Base-by-base conservation (phyloP, 2,329 filamentous ascomycete genomes). In the Ceratocystis diversiconidia region DNA sequence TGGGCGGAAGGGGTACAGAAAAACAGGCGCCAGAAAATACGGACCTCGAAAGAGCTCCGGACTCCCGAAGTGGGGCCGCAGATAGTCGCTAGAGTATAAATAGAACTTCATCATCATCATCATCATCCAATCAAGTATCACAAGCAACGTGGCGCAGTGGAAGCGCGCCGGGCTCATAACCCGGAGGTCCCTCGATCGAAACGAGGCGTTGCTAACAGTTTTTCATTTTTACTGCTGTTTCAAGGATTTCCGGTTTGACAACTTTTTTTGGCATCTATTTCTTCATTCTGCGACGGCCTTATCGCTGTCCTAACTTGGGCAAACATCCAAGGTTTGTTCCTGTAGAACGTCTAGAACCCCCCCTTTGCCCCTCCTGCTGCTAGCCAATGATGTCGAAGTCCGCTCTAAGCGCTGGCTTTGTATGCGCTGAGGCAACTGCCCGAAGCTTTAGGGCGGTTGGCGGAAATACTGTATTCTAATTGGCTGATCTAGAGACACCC, bases 111-210 rank as follows among this genome's bases (percentile, higher is more conserved):
- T n/a, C n/a, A n/a, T n/a, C n/a, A n/a, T n/a, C n/a, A n/a, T n/a
- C n/a, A n/a, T n/a, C n/a, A n/a, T 60, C 22, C 2, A 17, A 59
- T 6, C 17, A 62, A 5, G 12, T 41, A 12, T 41, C 36, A 1
- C 36, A 4, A 41, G 64, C 64, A 61, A 61, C 28, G 36, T 65
- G 64, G 43, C 57, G 57, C 64, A 65, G 64, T 61, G 64, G 64
- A 65, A 65, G 57, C 57, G 64, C 57, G 57, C 64, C 64, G 57
- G 64, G 64, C 64, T 65, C 57, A 65, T 61, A 65, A 55, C 64
- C 64, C 62, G 62, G 62, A 64, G 48, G 62, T 55, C 62, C 62
- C 62, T 57, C 12, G 62, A 64, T 57, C 62, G 30, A 64, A 64
- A 64, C 62, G 7, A 64, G 62, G 62, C 32, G 62, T 57, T 64